Base-by-base conservation (phyloP, 495 filamentous ascomycete genomes). In the Lasiosphaeria hispida region DNA sequence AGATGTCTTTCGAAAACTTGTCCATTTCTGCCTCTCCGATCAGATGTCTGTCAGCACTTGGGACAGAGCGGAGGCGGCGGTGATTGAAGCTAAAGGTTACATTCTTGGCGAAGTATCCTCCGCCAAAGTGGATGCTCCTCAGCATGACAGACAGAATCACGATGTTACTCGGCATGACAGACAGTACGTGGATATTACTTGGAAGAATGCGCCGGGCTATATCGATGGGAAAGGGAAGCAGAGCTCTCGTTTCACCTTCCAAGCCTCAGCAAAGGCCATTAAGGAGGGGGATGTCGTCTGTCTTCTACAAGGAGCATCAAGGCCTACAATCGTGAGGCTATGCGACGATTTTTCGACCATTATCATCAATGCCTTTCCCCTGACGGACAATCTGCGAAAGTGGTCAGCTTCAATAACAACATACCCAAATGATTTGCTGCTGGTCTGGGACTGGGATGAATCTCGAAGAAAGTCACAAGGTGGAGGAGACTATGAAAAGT, bases 221-320 rank as follows among this genome's bases (percentile, higher is more conserved):
- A 33, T 37, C 45, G 42, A 55, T 35, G 56, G 36, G 23, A 54
- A 55, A 51, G 19, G 48, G 48, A 33, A n/a, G n/a, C n/a, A n/a
- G n/a, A n/a, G n/a, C n/a, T n/a, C 54, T 55, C 37, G 53, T 11
- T 70, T 60, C 58, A 67, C 45, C 60, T 60, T 71, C 23, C 65
- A 67, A 40, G 35, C 55, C 44, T 63, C 61, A 41, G 63, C 61
- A 58, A 39, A 19, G 43, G 41, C 59, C 30, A 48, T 69, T 38
- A 53, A 55, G 35, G 30, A 59, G 7, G 60, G 60, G 18, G 62
- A 71, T 57, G 8, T 71, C 36, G 36, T 71, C 59, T 71, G 68
- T 59, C 57, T 69, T 58, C 49, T 71, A 17, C 55, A 65, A 59
- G 64, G 62, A 53, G 66, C 66, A 59, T 58, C 40, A 62, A 59